These are phyloP conservation scores for Paraconiothyrium brasiliense DNA, from an alignment of 2,329 filamentous ascomycete genomes.

Conservation along the genomic window DNA sequence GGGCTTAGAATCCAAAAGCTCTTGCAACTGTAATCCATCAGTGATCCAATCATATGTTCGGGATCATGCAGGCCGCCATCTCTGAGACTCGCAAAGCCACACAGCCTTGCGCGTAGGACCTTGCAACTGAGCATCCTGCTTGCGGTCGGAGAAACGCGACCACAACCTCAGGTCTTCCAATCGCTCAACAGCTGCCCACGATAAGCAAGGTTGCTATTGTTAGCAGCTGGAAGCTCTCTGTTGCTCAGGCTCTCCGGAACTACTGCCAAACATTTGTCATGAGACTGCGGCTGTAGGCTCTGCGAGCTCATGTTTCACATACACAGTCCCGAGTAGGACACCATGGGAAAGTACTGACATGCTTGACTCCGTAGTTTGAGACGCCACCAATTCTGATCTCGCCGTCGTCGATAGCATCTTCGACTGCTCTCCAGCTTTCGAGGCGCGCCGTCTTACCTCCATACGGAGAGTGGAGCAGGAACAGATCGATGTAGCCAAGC, in stretches of 20 bases:
- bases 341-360: conserved; percentile 61
- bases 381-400: conserved; percentile 78
- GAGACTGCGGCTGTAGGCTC: not conserved
- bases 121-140: not conserved
- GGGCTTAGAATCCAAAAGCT: conserved; percentile 71
- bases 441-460: conserved; percentile 74
- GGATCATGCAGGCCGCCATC: conserved; percentile 12
- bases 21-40: conserved; percentile 66
- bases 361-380: conserved; percentile 79
- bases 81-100: not conserved
- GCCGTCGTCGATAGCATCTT: conserved; percentile 77
- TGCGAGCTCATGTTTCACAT: conserved; percentile 4
- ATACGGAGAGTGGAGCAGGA: conserved; percentile 81
- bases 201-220: conserved; percentile 1
- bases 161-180: not conserved
- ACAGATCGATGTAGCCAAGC: conserved; percentile 80
- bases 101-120: conserved; percentile 2
- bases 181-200: not conserved
- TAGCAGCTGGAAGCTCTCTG: not conserved
- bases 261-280: not conserved
- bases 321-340: not conserved
- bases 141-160: conserved; percentile 9
- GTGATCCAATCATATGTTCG: conserved; percentile 5
- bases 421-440: conserved; percentile 78
- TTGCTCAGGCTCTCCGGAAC: not conserved